Evolutionary conservation across 1,139 yeast genomes (phyloP), one percentile per base, ranked within the genome.

Genomic region (Hansenula sp.): DNA sequence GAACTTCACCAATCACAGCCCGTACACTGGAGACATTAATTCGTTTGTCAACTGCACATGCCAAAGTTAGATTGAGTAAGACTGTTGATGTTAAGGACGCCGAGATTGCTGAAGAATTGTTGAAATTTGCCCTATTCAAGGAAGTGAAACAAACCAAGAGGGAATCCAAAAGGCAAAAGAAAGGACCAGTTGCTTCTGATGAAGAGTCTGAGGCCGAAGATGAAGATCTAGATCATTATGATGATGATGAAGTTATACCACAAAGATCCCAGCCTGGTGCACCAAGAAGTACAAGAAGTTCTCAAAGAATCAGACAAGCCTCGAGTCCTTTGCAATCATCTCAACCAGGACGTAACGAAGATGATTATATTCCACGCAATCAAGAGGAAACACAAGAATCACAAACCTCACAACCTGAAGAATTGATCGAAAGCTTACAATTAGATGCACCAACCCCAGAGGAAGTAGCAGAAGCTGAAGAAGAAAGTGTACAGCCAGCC

Each of bases 1-100:
- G 87, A 55, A 90, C 97, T 4, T 86, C 96, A 1, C 99, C 99
- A 33, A 89, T 94, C 53, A 93, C 99, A 3, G 96, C 99, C 19
- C 88, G 99, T 81, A 94, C 99, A 4, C 73, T 93, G 56, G 99
- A 93, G 68, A 93, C 99, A 0, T 74, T 93, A 55, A 93, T 93
- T 63, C 96, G 99, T 72, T 72, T 93, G 49, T 77, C 98, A 1
- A 88, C 98, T 1, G 99, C 99, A 0, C 99, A 93, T 65, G 99
- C 99, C 19, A 93, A 93, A 62, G 89, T 93, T 13, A 75, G 99
- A 57, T 72, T 93, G 44, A 85, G 96, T 21, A 78, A 78, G 54
- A 73, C 79, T 3, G 84, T 93, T 18, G 89, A 84, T 34, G 77
- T 77, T 28, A 75, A 74, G 51, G 99, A 93, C 66, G 96, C 97